phyloP scores from a whole-genome alignment of 495 filamentous ascomycete genomes.

The Antarctomyces pellizariae region DNA sequence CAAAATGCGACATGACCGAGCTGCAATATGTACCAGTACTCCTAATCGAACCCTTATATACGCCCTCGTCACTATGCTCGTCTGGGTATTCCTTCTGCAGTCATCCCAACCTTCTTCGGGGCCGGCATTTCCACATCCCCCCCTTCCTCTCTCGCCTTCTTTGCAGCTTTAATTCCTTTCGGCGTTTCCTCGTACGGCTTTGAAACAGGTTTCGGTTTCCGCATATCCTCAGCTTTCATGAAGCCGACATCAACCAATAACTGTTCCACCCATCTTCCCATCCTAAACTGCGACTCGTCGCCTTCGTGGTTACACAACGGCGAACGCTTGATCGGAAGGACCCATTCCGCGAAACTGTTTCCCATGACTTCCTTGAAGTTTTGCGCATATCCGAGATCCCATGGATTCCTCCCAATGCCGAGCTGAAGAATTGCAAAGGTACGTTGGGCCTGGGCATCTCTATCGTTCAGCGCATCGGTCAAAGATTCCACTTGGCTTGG shows the following conservation, averaged over 20 bases:
- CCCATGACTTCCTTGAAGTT: conserved; percentile 66
- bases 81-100: no score
- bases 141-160: no score
- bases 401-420: conserved; percentile 54
- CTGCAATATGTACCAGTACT: no score
- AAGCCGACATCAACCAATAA: conserved; percentile 18
- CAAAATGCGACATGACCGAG: no score
- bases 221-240: not conserved
- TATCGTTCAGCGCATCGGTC: conserved; percentile 1
- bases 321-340: conserved; percentile 42
- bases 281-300: conserved; percentile 22
- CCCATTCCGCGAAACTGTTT: conserved; percentile 40
- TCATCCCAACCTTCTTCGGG: no score
- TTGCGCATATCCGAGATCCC: conserved; percentile 35
- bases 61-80: no score
- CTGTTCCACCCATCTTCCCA: conserved; percentile 19
- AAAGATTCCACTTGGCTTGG: not conserved
- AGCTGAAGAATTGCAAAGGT: conserved; percentile 49
- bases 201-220: no score
- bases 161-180: no score
- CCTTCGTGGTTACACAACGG: conserved; percentile 31
- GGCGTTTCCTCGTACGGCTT: no score
- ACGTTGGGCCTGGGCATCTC: conserved; percentile 25
- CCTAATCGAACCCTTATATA: no score
- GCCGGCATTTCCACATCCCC: no score